These are phyloP conservation scores for Pecoramyces ruminantium DNA, from an alignment of 192 early-diverging fungal genomes.

Conservation along the genomic window DNA sequence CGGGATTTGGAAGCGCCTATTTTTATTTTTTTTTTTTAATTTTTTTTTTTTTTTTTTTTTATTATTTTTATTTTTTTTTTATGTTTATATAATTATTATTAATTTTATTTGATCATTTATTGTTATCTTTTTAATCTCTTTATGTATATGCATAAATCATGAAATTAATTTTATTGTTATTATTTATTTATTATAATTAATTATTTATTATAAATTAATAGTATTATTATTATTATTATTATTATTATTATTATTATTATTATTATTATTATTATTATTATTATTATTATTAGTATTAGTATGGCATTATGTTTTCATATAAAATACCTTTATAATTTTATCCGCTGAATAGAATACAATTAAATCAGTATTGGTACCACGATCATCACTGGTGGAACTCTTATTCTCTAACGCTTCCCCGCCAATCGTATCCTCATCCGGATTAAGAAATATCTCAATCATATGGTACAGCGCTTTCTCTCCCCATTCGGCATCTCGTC, in stretches of 20 bases:
- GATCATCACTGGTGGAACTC: not conserved
- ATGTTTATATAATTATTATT: constrained; percentile 25
- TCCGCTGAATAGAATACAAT: constrained; percentile 27
- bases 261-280: too few relatives aligned
- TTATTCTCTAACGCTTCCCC: constrained; percentile 24
- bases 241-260: not conserved
- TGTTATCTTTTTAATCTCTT: too few relatives aligned
- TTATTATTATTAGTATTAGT: not conserved
- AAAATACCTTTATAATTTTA: constrained; percentile 27
- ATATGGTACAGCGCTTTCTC: constrained; percentile 20
- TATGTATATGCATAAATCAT: too few relatives aligned
- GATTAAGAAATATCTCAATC: constrained; percentile 39
- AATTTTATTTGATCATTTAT: constrained; percentile 18
- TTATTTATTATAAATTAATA: too few relatives aligned
- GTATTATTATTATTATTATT: too few relatives aligned
- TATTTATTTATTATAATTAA: too few relatives aligned
- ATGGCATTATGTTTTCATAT: not conserved
- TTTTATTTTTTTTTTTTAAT: too few relatives aligned
- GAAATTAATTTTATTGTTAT: too few relatives aligned
- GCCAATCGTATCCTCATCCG: constrained; percentile 29
- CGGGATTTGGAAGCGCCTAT: not conserved
- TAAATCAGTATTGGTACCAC: constrained; percentile 20
- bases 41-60: not conserved
- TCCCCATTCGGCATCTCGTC: constrained; percentile 25
- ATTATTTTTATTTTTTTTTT: constrained; percentile 12